Evolutionary conservation across 2,329 filamentous ascomycete species (phyloP), one percentile per base, ranked within the genome.

Genomic region (Metarhizium anisopliae): DNA sequence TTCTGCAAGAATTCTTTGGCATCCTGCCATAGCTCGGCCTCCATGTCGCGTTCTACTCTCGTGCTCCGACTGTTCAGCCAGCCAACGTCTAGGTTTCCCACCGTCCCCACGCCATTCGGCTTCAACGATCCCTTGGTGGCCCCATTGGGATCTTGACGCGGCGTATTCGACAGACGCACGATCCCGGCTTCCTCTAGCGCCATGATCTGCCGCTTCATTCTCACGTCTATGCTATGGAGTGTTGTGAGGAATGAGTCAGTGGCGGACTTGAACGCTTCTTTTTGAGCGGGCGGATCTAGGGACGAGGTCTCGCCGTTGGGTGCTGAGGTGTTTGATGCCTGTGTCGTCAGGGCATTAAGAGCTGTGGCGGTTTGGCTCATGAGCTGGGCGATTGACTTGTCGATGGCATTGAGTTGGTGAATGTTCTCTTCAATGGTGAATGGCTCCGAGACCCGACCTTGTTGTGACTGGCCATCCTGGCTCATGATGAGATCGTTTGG

Each of bases 51-150:
- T 56, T 89, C 89, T 25, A 95, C 88, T 59, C 86, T 86, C 60
- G 89, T 87, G 59, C 89, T 90, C 56, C 90, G 81, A 64, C 89
- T 92, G 67, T 96, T 97, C 63, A 97, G 72, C 83, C 89, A 93
- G 36, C 92, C 92, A 14, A 95, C 86, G 67, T 96, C 92, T 54
- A 96, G 76, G 32, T 73, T 74, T 10, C 80, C 81, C 38, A 83
- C 79, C 62, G 76, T 77, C 25, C 77, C 82, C 56, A 76, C 71
- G 43, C 78, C 81, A 49, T 82, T 74, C 43, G 84, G 77, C 67
- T 83, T 73, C 60, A 82, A 62, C 10, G 75, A 74, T 13, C 72
- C 68, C 47, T 69, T 70, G 29, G 78, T 72, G 4, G 76, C 67
- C 1, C 62, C 62, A 7, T 62, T 67, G 10, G 64, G 62, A 14